A percentile compares a stretch with the other conserved stretches of the same genome.
Conservation (phyloP, 768 basidiomycete species). For the Pleurotus giganteus region DNA sequence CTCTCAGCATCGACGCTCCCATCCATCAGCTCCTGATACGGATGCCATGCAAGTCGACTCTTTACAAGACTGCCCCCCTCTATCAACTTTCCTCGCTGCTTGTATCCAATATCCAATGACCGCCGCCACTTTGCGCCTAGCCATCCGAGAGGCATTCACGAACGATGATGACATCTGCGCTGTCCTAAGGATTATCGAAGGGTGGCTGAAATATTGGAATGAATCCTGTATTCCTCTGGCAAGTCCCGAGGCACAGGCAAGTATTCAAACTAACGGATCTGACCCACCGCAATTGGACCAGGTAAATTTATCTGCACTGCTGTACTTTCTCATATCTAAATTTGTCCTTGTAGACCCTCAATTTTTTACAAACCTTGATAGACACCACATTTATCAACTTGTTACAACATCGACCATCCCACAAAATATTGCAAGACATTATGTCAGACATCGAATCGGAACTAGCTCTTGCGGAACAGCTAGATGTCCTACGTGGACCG, state of each 20-base stretch:
- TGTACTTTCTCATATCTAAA: background rate
- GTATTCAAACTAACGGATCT: conserved; percentile 37
- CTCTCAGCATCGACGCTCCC: conserved; percentile 28
- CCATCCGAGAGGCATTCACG: conserved; percentile 47
- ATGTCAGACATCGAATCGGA: conserved; percentile 55
- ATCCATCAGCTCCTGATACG: conserved; percentile 21
- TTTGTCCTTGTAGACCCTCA: conserved; percentile 41
- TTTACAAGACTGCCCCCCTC: conserved; percentile 19
- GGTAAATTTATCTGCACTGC: conserved; percentile 23
- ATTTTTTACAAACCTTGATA: conserved; percentile 62
- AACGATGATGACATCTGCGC: conserved; percentile 47
- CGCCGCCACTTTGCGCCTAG: conserved; percentile 40
- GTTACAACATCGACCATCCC: conserved; percentile 61
- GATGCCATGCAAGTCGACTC: conserved; percentile 40
- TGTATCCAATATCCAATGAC: conserved; percentile 38
- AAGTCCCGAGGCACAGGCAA: conserved; percentile 35
- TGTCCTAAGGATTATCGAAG: conserved; percentile 45
- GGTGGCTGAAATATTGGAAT: conserved; percentile 44
- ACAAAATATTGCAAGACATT: conserved; percentile 48
- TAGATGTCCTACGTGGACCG: conserved; percentile 57
- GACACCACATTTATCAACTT: conserved; percentile 72
- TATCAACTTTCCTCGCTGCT: conserved; percentile 35
- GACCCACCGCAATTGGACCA: conserved; percentile 38
- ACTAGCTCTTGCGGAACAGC: conserved; percentile 43
- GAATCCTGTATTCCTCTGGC: conserved; percentile 30